These are phyloP conservation scores for Spergularia bocconei DNA, from an alignment of 148 eudicot species.

Conservation along the genomic window DNA sequence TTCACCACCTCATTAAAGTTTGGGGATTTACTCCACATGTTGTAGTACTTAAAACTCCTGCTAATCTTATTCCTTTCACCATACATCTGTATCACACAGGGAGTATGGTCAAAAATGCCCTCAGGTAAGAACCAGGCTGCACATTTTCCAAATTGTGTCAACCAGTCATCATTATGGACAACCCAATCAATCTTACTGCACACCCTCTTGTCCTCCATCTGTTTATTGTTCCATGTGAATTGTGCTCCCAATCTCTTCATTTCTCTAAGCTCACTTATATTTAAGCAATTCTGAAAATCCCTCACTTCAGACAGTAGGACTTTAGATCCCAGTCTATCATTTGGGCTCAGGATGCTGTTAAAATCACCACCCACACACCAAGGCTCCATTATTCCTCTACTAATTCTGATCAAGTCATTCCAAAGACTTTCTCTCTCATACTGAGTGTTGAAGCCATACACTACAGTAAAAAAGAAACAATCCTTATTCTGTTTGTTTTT, in stretches of 20 bases:
- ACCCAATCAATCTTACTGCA: no score
- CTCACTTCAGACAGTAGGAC: no score
- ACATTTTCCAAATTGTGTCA: no score
- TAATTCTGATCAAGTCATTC: neutral
- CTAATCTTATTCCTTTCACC: neutral
- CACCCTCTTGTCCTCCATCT: no score
- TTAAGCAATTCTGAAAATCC: no score
- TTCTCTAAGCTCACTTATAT: no score
- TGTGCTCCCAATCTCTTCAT: no score
- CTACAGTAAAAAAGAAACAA: neutral
- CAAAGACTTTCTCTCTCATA: neutral
- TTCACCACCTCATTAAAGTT: neutral
- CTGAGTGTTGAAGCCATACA: neutral
- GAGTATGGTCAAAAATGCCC: no score
- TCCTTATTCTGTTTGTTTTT: neutral
- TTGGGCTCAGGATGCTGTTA: neutral
- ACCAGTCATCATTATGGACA: no score
- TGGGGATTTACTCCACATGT: neutral
- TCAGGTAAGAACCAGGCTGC: no score
- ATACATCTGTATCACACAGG: neutral
- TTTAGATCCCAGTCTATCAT: neutral
- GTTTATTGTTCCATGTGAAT: no score
- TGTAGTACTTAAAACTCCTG: neutral
- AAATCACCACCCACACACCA: neutral
- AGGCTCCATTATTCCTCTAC: neutral